A percentile compares a stretch with the other conserved stretches of the same genome.
These are phyloP conservation scores for Entophlyctis helioformis DNA, from an alignment of 192 early-diverging fungal genomes.

Conservation along the genomic window DNA sequence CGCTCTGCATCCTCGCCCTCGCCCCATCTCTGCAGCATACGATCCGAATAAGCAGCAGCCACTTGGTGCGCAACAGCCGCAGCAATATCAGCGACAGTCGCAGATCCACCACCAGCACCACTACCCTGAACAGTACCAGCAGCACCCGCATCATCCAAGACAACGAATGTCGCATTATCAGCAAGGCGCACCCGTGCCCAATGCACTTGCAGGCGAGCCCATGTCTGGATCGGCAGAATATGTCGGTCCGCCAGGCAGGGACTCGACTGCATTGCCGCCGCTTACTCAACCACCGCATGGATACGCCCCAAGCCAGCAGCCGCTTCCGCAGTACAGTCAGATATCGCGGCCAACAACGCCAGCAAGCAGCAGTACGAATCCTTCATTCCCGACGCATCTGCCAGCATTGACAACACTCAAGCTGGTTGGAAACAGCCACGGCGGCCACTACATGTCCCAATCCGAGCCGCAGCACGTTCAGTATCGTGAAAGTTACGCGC, in stretches of 20 bases:
- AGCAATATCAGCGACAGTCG: too few relatives aligned
- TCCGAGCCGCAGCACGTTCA: neutral
- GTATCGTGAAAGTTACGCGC: neutral
- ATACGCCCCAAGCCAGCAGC: too few relatives aligned
- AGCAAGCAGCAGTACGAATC: too few relatives aligned
- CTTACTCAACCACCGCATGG: neutral
- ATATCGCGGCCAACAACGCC: too few relatives aligned
- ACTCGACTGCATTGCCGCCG: neutral
- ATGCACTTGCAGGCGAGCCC: neutral
- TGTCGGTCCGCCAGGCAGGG: neutral
- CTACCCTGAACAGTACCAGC: constrained; percentile 5
- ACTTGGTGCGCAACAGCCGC: too few relatives aligned
- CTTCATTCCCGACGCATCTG: too few relatives aligned
- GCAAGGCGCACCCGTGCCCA: constrained; percentile 2
- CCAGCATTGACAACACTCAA: too few relatives aligned
- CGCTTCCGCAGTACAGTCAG: too few relatives aligned
- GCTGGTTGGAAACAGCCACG: neutral
- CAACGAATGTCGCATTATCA: constrained; percentile 9
- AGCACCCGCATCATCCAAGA: neutral
- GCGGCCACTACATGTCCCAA: neutral
- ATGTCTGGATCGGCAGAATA: neutral
- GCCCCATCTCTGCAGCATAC: too few relatives aligned
- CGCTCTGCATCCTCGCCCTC: too few relatives aligned
- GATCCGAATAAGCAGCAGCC: too few relatives aligned
- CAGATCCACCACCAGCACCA: neutral